Conservation (phyloP, 495 filamentous ascomycete genomes). For the Cryomyces minteri region DNA sequence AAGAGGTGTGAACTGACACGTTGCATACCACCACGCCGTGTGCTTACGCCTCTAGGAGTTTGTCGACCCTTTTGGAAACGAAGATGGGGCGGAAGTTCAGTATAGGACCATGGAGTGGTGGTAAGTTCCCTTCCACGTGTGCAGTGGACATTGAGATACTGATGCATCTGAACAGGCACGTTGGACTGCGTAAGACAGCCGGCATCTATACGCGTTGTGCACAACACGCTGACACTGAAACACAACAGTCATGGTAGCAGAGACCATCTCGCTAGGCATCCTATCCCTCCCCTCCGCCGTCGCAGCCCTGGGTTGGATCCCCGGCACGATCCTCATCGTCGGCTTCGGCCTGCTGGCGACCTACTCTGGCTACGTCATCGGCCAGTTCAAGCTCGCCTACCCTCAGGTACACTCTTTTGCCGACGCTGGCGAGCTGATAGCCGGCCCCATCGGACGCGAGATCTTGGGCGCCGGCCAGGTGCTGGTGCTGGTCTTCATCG, state of each 20-base stretch:
- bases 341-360: constrained; percentile 45
- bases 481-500: constrained; percentile 51
- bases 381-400: constrained; percentile 54
- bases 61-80: constrained; percentile 6
- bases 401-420: constrained; percentile 58
- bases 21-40: no score
- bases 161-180: not conserved
- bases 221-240: not conserved
- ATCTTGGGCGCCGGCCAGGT: constrained; percentile 10
- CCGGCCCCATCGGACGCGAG: constrained; percentile 5
- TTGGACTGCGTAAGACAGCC: not conserved
- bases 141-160: not conserved
- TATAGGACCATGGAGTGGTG: constrained; percentile 10
- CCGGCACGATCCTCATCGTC: constrained; percentile 36
- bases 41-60: no score
- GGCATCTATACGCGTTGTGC: not conserved
- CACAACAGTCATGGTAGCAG: constrained; percentile 18
- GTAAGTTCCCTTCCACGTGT: not conserved
- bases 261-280: constrained; percentile 20
- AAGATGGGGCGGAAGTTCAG: constrained; percentile 7
- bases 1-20: no score
- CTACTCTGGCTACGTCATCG: constrained; percentile 64
- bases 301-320: constrained; percentile 15
- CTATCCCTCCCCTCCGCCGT: constrained; percentile 15
- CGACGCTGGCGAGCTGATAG: constrained; percentile 35